Base-by-base conservation (phyloP, 371 early-diverging fungal genomes). In the Massospora cicadina region DNA sequence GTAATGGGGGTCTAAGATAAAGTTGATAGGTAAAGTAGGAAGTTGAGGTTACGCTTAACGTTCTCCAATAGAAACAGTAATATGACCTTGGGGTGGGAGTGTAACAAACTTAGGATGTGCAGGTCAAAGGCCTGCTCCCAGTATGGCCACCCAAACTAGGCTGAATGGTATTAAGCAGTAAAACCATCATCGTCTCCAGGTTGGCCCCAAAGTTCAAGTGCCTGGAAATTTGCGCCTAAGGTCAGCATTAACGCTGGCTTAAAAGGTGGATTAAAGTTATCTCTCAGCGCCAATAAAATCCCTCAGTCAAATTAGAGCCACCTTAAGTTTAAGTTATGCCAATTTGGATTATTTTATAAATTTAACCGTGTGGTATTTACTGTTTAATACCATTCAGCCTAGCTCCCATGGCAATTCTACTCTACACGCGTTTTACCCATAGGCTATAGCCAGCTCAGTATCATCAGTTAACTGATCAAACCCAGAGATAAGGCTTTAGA, bases 61-160 rank as follows among this genome's bases (percentile, higher is more conserved):
- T 57, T 25, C 26, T 3, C 28, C 7, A 57, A n/a, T 57, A 57
- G 28, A 27, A 12, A 23, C 23, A 26, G 58, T 17, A 57, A n/a
- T 3, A 12, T 27, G 23, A 25, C 0, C 26, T 25, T 26, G 7
- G 58, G n/a, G 58, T 57, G 7, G 17, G 23, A 23, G 12, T 57
- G 23, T 57, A 57, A 26, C 3, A 23, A 23, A 10, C 26, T n/a
- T 23, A 57, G 12, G 26, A 57, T 57, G 57, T 25, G 25, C 12
- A 25, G 13, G 28, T 57, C 58, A 57, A 57, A 57, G 12, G 58
- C 58, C 23, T 12, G 7, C 26, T 57, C n/a, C 58, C 58, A 57
- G 28, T 57, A 57, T 12, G 58, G 58, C 58, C 58, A 57, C 58
- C 58, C 58, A 3, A 57, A 3, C 28, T 57, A n/a, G n/a, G n/a